Conservation (phyloP, 2,329 filamentous ascomycete species). For the Dothistroma septosporum region DNA sequence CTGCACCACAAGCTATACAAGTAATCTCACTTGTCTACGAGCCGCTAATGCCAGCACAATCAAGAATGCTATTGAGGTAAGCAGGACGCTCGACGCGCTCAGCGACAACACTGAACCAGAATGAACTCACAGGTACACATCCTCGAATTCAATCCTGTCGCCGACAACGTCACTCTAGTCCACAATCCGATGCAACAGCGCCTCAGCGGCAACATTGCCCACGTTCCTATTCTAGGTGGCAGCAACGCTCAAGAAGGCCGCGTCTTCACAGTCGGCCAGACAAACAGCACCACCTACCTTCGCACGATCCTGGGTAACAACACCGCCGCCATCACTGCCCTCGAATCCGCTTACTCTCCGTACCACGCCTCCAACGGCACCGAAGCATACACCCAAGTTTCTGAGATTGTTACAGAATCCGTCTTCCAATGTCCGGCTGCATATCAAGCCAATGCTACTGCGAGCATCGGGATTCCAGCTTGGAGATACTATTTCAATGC, state of each 20-base stretch:
- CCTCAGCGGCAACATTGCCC: slow-evolving; percentile 31
- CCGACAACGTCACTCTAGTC: slow-evolving; percentile 35
- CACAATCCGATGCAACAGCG: slow-evolving; percentile 27
- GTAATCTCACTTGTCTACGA: slow-evolving; percentile 31
- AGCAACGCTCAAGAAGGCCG: slow-evolving; percentile 36
- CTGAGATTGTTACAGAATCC: slow-evolving; percentile 20
- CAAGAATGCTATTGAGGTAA: slow-evolving; percentile 31
- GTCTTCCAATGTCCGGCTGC: slow-evolving; percentile 29
- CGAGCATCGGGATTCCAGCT: slow-evolving; percentile 29
- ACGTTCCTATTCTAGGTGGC: slow-evolving; percentile 36
- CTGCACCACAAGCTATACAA: slow-evolving; percentile 27
- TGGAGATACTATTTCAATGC: slow-evolving; percentile 41
- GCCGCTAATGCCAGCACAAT: slow-evolving; percentile 32
- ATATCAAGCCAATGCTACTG: slow-evolving; percentile 29
- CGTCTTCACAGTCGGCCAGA: slow-evolving; percentile 31
- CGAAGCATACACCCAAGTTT: slow-evolving; percentile 14
- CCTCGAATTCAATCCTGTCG: slow-evolving; percentile 31
- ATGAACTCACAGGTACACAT: slow-evolving; percentile 10
- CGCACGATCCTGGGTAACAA: slow-evolving; percentile 17
- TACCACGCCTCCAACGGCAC: slow-evolving; percentile 17
- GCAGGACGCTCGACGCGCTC: not conserved
- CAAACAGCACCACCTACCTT: slow-evolving; percentile 26
- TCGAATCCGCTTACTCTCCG: slow-evolving; percentile 30
- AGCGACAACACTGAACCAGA: not conserved
- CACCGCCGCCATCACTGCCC: slow-evolving; percentile 21